Base-by-base conservation (phyloP, 2,329 filamentous ascomycete species). In the Fusarium napiforme region DNA sequence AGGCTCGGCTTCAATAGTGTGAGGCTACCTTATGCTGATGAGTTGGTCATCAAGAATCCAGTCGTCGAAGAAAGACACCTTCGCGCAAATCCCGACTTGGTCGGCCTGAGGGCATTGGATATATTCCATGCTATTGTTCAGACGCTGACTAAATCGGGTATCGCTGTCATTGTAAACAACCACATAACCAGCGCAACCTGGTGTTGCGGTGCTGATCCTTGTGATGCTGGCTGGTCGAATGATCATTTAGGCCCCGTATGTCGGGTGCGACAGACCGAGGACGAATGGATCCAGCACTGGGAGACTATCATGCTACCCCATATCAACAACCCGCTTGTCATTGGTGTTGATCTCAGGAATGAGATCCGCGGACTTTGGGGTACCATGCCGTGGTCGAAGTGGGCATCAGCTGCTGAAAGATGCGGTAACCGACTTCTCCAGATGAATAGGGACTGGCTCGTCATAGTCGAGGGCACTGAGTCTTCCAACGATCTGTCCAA, bases 321-420 rank as follows among this genome's bases (percentile, higher is more conserved):
- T 67, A 80, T 85, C 37, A 80, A 85, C 75, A 91, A 93, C 78
- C 86, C 88, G 5, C 83, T 88, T 43, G 91, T 93, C 46, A 87
- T 93, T 64, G 91, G 90, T 30, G 90, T 87, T 3, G 91, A 93
- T 80, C 84, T 93, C 69, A 86, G 91, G 65, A 93, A 93, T 81
- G 91, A 93, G 81, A 90, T 92, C 42, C 87, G 91, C 57, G 91
- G 90, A 10, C 82, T 92, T 43, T 92, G 90, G 90, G 91, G 90
- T 37, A 92, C 90, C 19, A 91, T 92, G 88, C 83, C 87, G 10
- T 93, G 91, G 91, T 82, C 84, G 32, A 85, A 84, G 60, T 93
- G 90, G 90, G 91, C 90, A 1, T 79, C 84, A 2, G 91, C 91
- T 1, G 90, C 91, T 36, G 91, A 93, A 81, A 83, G 83, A 68